Conservation (phyloP, 768 basidiomycete species). For the Lentinula raphanica region DNA sequence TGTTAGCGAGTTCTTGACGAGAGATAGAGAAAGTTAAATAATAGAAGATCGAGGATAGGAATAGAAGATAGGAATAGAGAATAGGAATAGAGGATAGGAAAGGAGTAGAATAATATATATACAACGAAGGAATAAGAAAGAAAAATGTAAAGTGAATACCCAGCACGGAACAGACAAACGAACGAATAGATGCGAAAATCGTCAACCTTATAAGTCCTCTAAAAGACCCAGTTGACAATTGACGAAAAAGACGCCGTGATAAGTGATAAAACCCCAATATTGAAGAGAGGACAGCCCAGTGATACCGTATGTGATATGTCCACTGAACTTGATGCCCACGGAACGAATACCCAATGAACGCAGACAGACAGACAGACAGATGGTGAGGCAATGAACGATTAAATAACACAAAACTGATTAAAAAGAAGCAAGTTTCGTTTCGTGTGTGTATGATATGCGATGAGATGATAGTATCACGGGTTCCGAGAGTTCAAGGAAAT, state of each 20-base stretch:
- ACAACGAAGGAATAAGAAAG: background rate
- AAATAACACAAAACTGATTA: background rate
- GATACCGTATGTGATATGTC: background rate
- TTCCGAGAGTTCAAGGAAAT: background rate
- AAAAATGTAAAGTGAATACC: background rate
- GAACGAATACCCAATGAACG: background rate
- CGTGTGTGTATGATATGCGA: too few species aligned
- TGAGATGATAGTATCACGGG: background rate
- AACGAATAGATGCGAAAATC: background rate
- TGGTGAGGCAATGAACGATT: background rate
- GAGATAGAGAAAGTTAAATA: background rate
- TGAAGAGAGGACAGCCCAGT: background rate
- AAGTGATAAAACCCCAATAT: too few species aligned
- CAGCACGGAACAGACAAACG: too few species aligned
- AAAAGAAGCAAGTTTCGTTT: background rate
- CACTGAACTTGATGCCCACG: background rate
- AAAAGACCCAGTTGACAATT: too few species aligned
- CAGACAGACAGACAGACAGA: background rate
- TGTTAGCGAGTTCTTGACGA: background rate
- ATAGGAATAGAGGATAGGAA: too few species aligned
- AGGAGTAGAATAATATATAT: slow-evolving; percentile 6
- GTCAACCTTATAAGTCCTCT: background rate
- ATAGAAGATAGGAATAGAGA: too few species aligned
- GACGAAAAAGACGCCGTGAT: background rate
- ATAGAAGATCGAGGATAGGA: too few species aligned